Base-by-base conservation (phyloP, 768 basidiomycete genomes). In the Kwoniella shandongensis region DNA sequence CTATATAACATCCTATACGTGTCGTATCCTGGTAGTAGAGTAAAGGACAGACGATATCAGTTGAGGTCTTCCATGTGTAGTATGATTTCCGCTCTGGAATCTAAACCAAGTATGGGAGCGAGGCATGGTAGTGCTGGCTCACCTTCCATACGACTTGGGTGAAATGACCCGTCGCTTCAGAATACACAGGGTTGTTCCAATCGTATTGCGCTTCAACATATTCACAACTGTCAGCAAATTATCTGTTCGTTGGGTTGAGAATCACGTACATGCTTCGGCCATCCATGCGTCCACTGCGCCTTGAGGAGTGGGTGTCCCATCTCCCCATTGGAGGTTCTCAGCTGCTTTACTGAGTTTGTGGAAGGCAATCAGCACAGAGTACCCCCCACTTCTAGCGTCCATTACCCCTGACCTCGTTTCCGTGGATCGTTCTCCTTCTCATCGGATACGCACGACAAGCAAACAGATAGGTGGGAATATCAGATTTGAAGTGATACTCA, bases 91-190 rank as follows among this genome's bases (percentile, higher is more conserved):
- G n/a, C n/a, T n/a, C n/a, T n/a, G n/a, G n/a, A n/a, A n/a, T n/a
- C n/a, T n/a, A n/a, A n/a, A n/a, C n/a, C n/a, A n/a, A n/a, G n/a
- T n/a, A n/a, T n/a, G n/a, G n/a, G n/a, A n/a, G n/a, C n/a, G n/a
- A n/a, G n/a, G n/a, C n/a, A n/a, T n/a, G 41, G 22, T 23, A 8
- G 7, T 5, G 7, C 17, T 11, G 15, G 44, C 52, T 39, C 15
- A 61, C 61, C 54, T 62, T 62, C 61, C 61, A 62, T 1, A 62
- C 56, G 1, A 51, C 47, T 36, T 62, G 61, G 6, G 61, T 54
- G 48, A 62, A 58, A 44, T 62, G 61, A n/a, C 56, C 61, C 7
- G 27, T 35, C 12, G 38, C 51, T 3, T 57, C 56, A 25, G 26
- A 17, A 42, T 61, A 61, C 25, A 8, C 30, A 7, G 59, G 54